phyloP scores from a whole-genome alignment of 2,329 filamentous ascomycete genomes.

The Ambrosiella xylebori region DNA sequence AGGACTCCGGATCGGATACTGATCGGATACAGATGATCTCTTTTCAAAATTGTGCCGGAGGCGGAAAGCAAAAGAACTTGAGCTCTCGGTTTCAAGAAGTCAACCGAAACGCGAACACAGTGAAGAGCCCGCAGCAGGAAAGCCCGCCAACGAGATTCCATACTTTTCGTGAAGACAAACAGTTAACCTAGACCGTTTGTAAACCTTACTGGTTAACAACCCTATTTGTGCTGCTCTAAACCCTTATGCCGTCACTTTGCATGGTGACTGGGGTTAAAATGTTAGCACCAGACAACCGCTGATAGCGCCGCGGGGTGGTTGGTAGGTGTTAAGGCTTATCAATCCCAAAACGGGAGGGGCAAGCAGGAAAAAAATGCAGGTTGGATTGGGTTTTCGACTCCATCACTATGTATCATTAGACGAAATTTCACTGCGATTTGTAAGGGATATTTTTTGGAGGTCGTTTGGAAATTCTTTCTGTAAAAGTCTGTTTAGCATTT shows the following conservation, averaged over 20 bases:
- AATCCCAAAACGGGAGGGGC: slow-evolving; percentile 9
- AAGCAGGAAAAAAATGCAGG: neutral
- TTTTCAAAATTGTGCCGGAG: no score
- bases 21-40: no score
- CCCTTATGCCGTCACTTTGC: neutral
- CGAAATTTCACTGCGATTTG: neutral
- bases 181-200: no score
- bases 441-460: neutral
- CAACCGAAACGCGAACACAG: no score
- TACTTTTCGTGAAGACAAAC: no score
- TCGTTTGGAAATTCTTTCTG: neutral
- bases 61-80: no score
- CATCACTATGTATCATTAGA: slow-evolving; percentile 12
- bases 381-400: neutral
- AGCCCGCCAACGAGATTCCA: no score
- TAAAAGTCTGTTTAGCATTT: neutral
- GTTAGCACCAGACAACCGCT: neutral
- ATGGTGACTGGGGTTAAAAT: neutral
- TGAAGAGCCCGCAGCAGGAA: no score
- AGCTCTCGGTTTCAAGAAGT: no score
- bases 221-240: neutral
- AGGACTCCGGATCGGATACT: no score
- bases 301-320: slow-evolving; percentile 10
- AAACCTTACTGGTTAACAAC: no score
- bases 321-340: slow-evolving; percentile 12